Evolutionary conservation across 2,329 filamentous ascomycete genomes (phyloP), one percentile per base, ranked within the genome.

Genomic region (Hypoxylon sp.): DNA sequence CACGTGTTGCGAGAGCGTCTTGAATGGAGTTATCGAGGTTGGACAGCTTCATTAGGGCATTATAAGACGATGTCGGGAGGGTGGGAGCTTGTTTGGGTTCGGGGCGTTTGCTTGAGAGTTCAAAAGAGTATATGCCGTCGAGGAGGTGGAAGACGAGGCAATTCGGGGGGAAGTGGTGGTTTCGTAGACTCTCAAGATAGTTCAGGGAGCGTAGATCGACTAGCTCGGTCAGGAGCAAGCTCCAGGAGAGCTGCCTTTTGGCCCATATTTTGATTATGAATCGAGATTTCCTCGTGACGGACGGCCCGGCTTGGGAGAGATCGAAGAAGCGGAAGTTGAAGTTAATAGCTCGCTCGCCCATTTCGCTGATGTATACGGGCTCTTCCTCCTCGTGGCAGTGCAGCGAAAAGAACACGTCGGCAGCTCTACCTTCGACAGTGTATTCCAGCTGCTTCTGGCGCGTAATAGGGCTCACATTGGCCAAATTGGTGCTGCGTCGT

Each of bases 1-100:
- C 89, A 13, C 92, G 89, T 0, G 93, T 97, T 1, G 90, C 88
- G 8, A 97, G 82, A 1, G 94, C 94, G 79, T 98, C 95, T 77
- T 97, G 94, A 25, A 98, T 93, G 61, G 94, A 97, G 77, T 92
- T 93, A 70, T 97, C 94, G 14, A 98, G 85, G 64, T 95, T 97
- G 5, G 93, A 91, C 10, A 98, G 85, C 67, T 92, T 91, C 90
- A 98, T 95, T 20, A 98, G 84, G 1, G 92, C 89, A 76, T 94
- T 94, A 79, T 97, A 98, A 0, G 94, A 94, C 0, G 94, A 94
- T 0, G 92, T 94, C 0, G 87, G 82, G 0, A 87, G 78, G 2
- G 83, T 73, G 1, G 85, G 79, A 5, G 85, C 84, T 25, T 87
- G 82, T 69, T 87, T 89, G 0, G 88, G 86, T 2, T 85, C 82